Evolutionary conservation across 1,139 yeast genomes (phyloP).

Genomic region (Blastobotrys indianensis): DNA sequence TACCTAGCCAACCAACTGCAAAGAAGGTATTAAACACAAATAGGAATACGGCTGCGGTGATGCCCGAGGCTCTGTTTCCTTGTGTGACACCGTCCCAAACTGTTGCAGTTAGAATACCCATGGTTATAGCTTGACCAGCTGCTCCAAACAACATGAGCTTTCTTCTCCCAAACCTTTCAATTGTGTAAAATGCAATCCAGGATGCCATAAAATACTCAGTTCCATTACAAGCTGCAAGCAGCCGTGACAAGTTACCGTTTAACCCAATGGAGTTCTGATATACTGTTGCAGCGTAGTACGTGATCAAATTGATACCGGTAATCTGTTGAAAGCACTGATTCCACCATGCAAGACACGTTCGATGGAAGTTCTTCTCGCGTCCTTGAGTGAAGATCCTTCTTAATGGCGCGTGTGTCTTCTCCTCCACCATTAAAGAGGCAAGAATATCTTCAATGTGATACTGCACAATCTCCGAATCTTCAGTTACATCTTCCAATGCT

Average conservation of each 20-base stretch:
- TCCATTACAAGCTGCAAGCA: slow-evolving; percentile 45
- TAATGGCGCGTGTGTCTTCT: slow-evolving; percentile 13
- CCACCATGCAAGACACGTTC: slow-evolving; percentile 45
- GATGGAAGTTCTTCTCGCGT: slow-evolving; percentile 39
- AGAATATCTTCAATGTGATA: slow-evolving; percentile 27
- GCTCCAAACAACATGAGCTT: slow-evolving; percentile 41
- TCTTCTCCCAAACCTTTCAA: slow-evolving; percentile 59
- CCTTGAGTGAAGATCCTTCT: slow-evolving; percentile 17
- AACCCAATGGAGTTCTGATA: slow-evolving; percentile 42
- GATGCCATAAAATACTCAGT: slow-evolving; percentile 43
- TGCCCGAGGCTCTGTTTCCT: slow-evolving; percentile 25
- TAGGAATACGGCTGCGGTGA: slow-evolving; percentile 43
- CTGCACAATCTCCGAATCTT: slow-evolving; percentile 25
- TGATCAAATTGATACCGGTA: slow-evolving; percentile 65
- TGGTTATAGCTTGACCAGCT: slow-evolving; percentile 29
- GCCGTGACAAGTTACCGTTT: slow-evolving; percentile 37
- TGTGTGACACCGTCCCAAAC: slow-evolving; percentile 20
- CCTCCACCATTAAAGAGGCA: slow-evolving; percentile 20
- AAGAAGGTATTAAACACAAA: slow-evolving; percentile 50
- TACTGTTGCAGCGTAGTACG: slow-evolving; percentile 50
- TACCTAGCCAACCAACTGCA: slow-evolving; percentile 52
- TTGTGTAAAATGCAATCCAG: slow-evolving; percentile 39
- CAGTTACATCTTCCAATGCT: slow-evolving; percentile 7
- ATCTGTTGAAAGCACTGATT: slow-evolving; percentile 57
- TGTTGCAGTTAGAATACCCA: slow-evolving; percentile 24